Base-by-base conservation (phyloP, 139 green algal genomes). In the Chlamydomonas incerta region DNA sequence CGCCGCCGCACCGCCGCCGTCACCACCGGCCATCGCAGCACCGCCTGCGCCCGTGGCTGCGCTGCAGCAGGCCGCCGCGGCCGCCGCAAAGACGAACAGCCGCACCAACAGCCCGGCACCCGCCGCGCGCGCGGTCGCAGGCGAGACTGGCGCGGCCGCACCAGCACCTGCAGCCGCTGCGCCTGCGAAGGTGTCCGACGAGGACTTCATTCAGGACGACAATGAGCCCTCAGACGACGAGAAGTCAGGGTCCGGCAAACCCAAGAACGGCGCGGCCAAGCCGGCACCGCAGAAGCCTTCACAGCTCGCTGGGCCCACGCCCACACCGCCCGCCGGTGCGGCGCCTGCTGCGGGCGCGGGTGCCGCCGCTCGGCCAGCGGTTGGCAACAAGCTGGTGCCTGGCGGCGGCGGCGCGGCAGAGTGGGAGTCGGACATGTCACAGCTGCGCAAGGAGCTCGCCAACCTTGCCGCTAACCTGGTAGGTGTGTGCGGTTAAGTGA, bases 361-460 rank as follows among this genome's bases (percentile, higher is more conserved):
- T 26, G 62, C 58, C 24, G 77, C 37, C n/a, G 46, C 62, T 28
- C 77, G 63, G n/a, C 63, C 65, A 2, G 23, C 65, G 5, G 41
- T 50, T 5, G 41, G 41, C 46, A 85, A 85, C 65, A 67, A 68
- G 50, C 79, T 85, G 41, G 6, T 52, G 13, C 65, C 79, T 21
- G 8, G 1, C 15, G 33, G 23, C n/a, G 37, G 11, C 3, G 14
- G 29, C 9, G 31, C 79, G 1, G n/a, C 79, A 1, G 79, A 85
- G 37, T 85, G 79, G 79, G 79, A 85, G 79, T 24, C 35, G 24
- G 79, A 85, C 31, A 66, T 57, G 31, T 41, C 46, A 10, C 79
- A 85, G 66, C 79, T 85, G 79, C 46, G 79, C 29, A 85, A 75
- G 66, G 79, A 85, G 66, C n/a, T 85, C 17, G 79, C 47, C 21